A percentile compares a stretch with the other conserved stretches of the same genome.
Evolutionary conservation across 805 yeast genomes (phyloP).

Genomic region (Metschnikowia drakensbergensis): DNA sequence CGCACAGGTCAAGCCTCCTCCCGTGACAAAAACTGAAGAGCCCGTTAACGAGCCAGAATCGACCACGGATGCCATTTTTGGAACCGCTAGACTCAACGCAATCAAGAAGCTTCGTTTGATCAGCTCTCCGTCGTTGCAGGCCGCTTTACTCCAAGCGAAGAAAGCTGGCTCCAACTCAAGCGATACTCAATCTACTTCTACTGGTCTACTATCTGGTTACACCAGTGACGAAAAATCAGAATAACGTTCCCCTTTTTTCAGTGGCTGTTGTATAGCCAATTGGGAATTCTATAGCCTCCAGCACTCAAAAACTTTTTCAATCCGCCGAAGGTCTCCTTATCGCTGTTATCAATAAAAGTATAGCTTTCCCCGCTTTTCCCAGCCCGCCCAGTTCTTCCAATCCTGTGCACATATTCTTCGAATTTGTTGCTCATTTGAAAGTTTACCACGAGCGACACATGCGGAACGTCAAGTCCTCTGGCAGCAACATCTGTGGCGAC

Average conservation of each 20-base stretch:
- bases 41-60: neutral
- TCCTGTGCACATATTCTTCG: slow-evolving; percentile 86
- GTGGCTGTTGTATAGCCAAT: slow-evolving; percentile 19
- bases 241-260: neutral
- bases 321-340: slow-evolving; percentile 48
- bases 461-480: slow-evolving; percentile 89
- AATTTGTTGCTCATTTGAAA: slow-evolving; percentile 75
- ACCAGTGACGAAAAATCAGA: slow-evolving; percentile 28
- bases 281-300: slow-evolving; percentile 30
- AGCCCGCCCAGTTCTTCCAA: slow-evolving; percentile 97
- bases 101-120: neutral
- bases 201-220: slow-evolving; percentile 22
- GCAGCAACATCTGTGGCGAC: slow-evolving; percentile 96
- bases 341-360: slow-evolving; percentile 64
- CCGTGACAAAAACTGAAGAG: neutral
- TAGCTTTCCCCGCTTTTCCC: slow-evolving; percentile 75
- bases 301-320: slow-evolving; percentile 46
- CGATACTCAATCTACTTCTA: neutral
- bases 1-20: neutral
- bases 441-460: slow-evolving; percentile 81
- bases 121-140: neutral
- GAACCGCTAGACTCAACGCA: neutral
- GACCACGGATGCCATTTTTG: neutral
- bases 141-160: neutral
- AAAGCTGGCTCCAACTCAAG: neutral